Base-by-base conservation (phyloP, 805 yeast species). In the Lipomyces spencermartinsiae region DNA sequence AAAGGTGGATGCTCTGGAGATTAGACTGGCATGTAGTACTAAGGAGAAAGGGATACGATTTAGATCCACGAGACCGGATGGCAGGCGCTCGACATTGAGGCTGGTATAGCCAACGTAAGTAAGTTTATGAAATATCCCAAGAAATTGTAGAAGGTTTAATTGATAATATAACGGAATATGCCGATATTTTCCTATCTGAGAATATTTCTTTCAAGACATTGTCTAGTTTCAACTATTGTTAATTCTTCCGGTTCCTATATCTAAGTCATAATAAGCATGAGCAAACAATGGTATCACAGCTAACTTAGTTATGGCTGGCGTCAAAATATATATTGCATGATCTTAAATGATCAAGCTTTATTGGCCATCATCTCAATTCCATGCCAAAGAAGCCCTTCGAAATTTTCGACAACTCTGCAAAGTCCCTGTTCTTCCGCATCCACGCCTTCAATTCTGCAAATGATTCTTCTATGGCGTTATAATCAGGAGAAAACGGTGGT, bases 321-420 rank as follows among this genome's bases (percentile, higher is more conserved):
- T 14, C 46, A 12, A 39, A 39, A 16, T 39, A n/a, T 3, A 39
- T 39, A 51, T 19, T 51, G 31, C 55, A 51, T 12, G 31, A 51
- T 51, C 55, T 5, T 16, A 5, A n/a, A 51, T 51, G 55, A 51
- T 51, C n/a, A 51, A 10, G 55, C 55, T 51, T 51, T 25, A 51
- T 4, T 51, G 55, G 55, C 55, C 55, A 51, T 51, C 31, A 51
- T 51, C 55, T 51, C 55, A 22, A 51, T 51, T 51, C 55, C 55
- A 51, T 51, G 55, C 16, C 33, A 51, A 39, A 39, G 46, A 39
- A 51, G n/a, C 55, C 55, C 55, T 29, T 51, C 33, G 7, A 51
- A 51, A 5, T 29, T 12, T 29, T 51, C 55, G 16, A 51, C 14
- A 12, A 12, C 33, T 51, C 31, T 5, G 16, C 31, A 22, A 29